Conservation (phyloP, 768 basidiomycete species). For the Hericium alpestre region DNA sequence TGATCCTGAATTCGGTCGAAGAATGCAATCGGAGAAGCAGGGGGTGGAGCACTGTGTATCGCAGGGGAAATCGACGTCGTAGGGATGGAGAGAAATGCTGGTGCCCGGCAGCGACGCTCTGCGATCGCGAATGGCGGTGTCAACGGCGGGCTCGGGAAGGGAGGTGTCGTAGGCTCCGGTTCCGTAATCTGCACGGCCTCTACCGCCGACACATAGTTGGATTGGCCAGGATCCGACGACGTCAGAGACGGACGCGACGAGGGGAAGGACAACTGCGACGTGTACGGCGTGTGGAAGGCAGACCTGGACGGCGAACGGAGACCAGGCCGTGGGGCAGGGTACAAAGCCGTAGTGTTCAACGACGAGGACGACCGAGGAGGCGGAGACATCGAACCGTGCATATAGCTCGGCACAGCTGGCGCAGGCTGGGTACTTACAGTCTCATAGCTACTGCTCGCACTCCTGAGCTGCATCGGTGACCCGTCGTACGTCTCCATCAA, state of each 20-base stretch:
- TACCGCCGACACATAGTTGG: constrained; percentile 13
- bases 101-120: not conserved
- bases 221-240: constrained; percentile 14
- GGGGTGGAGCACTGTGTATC: constrained; percentile 52
- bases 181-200: constrained; percentile 3
- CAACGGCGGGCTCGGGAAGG: not conserved
- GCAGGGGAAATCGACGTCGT: constrained; percentile 29
- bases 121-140: not conserved
- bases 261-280: not conserved
- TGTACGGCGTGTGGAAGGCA: not conserved
- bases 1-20: constrained; percentile 66
- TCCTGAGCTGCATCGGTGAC: constrained; percentile 13
- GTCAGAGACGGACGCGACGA: constrained; percentile 3
- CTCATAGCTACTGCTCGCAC: not conserved
- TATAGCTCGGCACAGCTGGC: not conserved
- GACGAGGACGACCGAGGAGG: constrained; percentile 14
- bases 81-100: constrained; percentile 38
- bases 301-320: too few relatives aligned
- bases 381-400: constrained; percentile 5
- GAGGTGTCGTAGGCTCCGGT: not conserved
- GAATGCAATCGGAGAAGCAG: constrained; percentile 58
- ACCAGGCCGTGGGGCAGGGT: constrained; percentile 10
- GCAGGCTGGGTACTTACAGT: not conserved
- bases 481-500: constrained; percentile 22
- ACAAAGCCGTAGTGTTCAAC: constrained; percentile 8